Evolutionary conservation across 2,329 filamentous ascomycete species (phyloP), one percentile per base, ranked within the genome.

Genomic region (Neofusicoccum kwambonambiense): DNA sequence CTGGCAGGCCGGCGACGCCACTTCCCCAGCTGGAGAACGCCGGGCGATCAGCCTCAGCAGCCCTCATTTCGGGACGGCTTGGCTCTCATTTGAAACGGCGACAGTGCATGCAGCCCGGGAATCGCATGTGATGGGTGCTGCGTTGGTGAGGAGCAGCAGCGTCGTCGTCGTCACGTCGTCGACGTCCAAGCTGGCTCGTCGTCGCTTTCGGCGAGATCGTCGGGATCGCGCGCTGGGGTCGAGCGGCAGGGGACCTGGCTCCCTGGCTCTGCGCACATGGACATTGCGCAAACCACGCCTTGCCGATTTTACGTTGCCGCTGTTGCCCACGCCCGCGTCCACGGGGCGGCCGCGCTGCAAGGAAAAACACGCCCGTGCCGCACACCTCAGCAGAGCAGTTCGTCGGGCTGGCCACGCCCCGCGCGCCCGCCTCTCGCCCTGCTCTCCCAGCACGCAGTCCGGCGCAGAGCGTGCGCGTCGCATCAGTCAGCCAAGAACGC

Each of bases 21-120:
- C 56, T 60, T 60, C 56, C 56, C 56, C 56, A 60, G 56, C 42
- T 60, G 56, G 41, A 37, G 56, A 60, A 60, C 41, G 56, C 56
- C 42, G 56, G 34, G 9, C 17, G 56, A 60, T 60, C 56, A 60
- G 56, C 31, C 54, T 58, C 54, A 58, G 54, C 54, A 58, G 41
- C 22, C 22, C 37, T 45, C 42, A 22, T 60, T 60, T 47, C 31
- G 37, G 52, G 37, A 17, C 56, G 41, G 54, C 9, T 42, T 60
- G 56, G 56, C 56, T 60, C 41, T 3, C 31, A 47, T 34, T 37
- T 60, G 56, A 60, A 47, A 60, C 56, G 42, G 42, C 56, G 8
- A 47, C 56, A 47, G 41, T 31, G 41, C 41, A 31, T 37, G 12
- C n/a, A n/a, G 17, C n/a, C 5, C 7, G 31, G 41, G 41, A 19